Conservation (phyloP, 2,329 filamentous ascomycete species). For the Drechslerella stenobrocha region DNA sequence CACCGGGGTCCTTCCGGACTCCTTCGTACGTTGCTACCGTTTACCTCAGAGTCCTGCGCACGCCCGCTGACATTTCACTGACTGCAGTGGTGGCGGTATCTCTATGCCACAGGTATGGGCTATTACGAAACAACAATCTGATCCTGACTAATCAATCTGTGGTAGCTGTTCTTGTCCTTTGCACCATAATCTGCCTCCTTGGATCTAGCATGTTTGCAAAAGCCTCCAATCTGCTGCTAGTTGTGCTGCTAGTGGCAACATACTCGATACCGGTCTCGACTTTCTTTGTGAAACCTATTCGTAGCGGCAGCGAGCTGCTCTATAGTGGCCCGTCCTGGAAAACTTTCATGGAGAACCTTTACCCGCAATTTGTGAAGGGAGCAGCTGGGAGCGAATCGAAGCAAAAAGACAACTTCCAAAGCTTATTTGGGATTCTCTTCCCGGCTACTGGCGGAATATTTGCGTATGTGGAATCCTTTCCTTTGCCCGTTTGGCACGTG, state of each 20-base stretch:
- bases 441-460: conserved; percentile 68
- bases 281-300: conserved; percentile 69
- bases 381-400: conserved; percentile 65
- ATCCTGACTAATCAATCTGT: not conserved
- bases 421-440: conserved; percentile 83
- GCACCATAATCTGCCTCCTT: conserved; percentile 74
- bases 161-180: conserved; percentile 66
- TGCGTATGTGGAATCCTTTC: conserved; percentile 56
- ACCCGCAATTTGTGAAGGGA: conserved; percentile 67
- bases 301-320: conserved; percentile 65
- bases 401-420: conserved; percentile 71
- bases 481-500: not conserved
- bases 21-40: conserved; percentile 49
- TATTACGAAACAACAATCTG: too few species aligned
- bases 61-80: not conserved
- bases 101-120: conserved; percentile 66
- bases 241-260: conserved; percentile 72
- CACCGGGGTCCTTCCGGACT: conserved; percentile 65
- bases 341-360: conserved; percentile 74
- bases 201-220: conserved; percentile 79
- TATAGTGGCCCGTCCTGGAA: conserved; percentile 75
- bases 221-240: conserved; percentile 74
- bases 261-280: conserved; percentile 82
- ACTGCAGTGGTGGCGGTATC: conserved; percentile 75
- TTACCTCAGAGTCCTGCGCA: not conserved